Evolutionary conservation across 805 yeast species (phyloP).

Genomic region (Kodamaea nitidulidarum): DNA sequence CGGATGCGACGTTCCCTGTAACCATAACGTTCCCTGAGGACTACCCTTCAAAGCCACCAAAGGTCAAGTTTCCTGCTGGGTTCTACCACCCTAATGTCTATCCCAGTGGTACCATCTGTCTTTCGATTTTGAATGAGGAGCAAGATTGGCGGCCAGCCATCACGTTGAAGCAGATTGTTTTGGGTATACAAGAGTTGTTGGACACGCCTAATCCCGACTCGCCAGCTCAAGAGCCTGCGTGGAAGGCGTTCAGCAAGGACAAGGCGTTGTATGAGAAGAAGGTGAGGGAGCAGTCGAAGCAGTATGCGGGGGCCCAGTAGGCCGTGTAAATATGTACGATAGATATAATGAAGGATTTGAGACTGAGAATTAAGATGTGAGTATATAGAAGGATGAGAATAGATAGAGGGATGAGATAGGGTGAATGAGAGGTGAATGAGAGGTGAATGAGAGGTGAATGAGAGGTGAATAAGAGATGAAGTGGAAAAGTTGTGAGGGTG

Average conservation of each 20-base stretch:
- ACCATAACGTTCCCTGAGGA: constrained; percentile 82
- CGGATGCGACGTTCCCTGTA: constrained; percentile 82
- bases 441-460: no score
- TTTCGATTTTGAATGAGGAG: constrained; percentile 87
- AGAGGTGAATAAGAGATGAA: no score
- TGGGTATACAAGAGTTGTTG: constrained; percentile 89
- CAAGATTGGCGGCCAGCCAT: constrained; percentile 99
- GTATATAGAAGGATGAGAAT: no score
- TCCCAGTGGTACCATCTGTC: constrained; percentile 95
- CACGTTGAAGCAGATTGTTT: constrained; percentile 79
- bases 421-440: no score
- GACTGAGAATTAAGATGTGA: no score
- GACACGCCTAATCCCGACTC: constrained; percentile 90
- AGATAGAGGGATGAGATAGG: no score
- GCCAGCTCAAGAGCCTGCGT: constrained; percentile 97
- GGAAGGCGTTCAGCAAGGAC: constrained; percentile 77
- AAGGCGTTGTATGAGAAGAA: constrained; percentile 65
- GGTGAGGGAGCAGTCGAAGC: constrained; percentile 76
- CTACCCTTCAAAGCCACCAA: constrained; percentile 96
- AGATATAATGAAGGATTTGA: no score
- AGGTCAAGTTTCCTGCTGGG: constrained; percentile 80
- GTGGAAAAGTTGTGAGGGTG: no score
- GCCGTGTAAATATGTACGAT: no score
- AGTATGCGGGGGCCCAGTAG: constrained; percentile 45
- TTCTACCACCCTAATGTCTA: constrained; percentile 97